Conservation (phyloP, 345 rosid genomes). For the Syzygium oleosum region DNA sequence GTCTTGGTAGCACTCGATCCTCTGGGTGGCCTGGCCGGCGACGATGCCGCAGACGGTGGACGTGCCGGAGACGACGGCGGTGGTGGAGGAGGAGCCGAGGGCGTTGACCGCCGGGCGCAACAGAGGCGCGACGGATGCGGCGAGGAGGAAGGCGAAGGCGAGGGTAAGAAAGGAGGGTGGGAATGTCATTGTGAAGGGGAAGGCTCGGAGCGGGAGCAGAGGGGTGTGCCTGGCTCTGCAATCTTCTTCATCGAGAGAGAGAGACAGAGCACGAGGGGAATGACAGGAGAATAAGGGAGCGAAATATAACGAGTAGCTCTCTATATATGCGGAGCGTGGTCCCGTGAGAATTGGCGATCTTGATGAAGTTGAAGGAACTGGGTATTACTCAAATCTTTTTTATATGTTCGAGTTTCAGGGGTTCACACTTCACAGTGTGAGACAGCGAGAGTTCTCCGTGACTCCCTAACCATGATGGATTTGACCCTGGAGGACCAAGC, state of each 20-base stretch:
- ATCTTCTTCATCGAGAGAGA: not conserved
- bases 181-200: not conserved
- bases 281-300: not conserved
- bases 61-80: conserved; percentile 22
- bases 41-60: conserved; percentile 38
- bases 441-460: not conserved
- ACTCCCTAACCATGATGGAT: not conserved
- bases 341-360: not conserved
- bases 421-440: not conserved
- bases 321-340: not conserved
- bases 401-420: not conserved
- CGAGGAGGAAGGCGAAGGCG: not conserved
- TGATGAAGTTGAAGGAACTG: not conserved
- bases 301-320: not conserved
- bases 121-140: not conserved
- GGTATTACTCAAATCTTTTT: not conserved
- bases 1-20: conserved; percentile 37
- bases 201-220: not conserved
- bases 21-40: conserved; percentile 26
- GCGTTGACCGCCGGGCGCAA: conserved; percentile 4
- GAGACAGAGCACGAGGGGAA: not conserved
- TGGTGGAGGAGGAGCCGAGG: conserved; percentile 43
- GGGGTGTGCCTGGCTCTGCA: not conserved
- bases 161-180: not conserved
- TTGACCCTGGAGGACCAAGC: not conserved